Conservation (phyloP, 352 stramenopile genomes). For the Pelagophyceae sp. region DNA sequence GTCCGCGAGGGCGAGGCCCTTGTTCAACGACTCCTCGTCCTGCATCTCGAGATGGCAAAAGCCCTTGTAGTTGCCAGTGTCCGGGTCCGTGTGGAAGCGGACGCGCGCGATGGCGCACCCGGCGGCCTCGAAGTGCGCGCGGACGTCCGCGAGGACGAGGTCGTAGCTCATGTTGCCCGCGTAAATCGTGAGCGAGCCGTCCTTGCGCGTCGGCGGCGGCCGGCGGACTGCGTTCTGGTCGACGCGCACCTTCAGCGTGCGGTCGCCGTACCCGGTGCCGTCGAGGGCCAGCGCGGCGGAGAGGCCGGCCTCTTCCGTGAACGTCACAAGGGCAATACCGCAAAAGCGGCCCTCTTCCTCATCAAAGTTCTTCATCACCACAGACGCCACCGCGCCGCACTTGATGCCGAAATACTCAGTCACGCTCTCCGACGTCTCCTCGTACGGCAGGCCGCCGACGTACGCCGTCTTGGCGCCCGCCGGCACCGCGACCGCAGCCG, state of each 20-base stretch:
- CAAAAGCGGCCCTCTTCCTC: not conserved
- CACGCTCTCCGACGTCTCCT: not conserved
- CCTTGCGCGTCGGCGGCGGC: not conserved
- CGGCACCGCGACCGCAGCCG: not conserved
- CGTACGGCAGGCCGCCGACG: slow-evolving; percentile 10
- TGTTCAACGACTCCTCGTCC: slow-evolving; percentile 22
- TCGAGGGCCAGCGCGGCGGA: not conserved
- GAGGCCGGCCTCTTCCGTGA: not conserved
- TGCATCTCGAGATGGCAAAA: slow-evolving; percentile 26
- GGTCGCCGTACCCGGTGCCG: not conserved
- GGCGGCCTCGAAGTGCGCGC: slow-evolving; percentile 10
- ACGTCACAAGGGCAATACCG: slow-evolving; percentile 1
- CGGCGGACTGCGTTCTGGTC: not conserved
- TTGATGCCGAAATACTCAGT: not conserved
- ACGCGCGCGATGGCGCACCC: slow-evolving; percentile 23
- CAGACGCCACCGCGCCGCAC: not conserved
- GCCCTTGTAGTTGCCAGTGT: slow-evolving; percentile 27
- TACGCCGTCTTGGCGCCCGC: too few relatives aligned
- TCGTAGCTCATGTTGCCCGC: slow-evolving; percentile 27
- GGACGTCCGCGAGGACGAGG: slow-evolving; percentile 18
- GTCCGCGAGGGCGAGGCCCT: slow-evolving; percentile 10
- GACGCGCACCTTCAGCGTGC: not conserved
- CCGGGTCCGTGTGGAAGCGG: slow-evolving; percentile 24
- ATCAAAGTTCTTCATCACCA: not conserved
- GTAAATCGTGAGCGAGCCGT: slow-evolving; percentile 23